Evolutionary conservation across 352 stramenopile genomes (phyloP).

Genomic region (Globisporangium emineosum): DNA sequence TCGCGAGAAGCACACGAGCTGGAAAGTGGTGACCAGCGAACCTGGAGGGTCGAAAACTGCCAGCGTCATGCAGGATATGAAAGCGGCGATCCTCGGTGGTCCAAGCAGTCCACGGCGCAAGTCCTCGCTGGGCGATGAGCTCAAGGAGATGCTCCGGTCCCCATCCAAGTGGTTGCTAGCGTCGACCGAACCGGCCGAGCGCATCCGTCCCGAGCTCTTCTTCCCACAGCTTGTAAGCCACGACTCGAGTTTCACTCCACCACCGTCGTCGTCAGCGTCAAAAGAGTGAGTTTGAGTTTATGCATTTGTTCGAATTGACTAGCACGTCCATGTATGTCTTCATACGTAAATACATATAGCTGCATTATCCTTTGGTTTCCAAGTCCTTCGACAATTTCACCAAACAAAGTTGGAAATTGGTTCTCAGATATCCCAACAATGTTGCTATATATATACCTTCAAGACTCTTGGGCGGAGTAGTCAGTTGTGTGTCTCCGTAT

Average conservation of each 20-base stretch:
- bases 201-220: constrained; percentile 51
- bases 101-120: constrained; percentile 42
- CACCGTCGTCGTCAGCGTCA: not conserved
- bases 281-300: constrained; percentile 4
- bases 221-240: constrained; percentile 47
- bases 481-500: no score
- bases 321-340: not conserved
- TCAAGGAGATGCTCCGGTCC: constrained; percentile 59
- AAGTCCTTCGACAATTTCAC: not conserved
- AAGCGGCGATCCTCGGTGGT: not conserved
- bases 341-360: not conserved
- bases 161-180: constrained; percentile 63
- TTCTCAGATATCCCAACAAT: not conserved
- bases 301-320: no score
- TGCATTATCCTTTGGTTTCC: not conserved
- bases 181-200: constrained; percentile 15
- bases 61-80: not conserved
- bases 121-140: constrained; percentile 54
- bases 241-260: constrained; percentile 21
- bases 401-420: not conserved
- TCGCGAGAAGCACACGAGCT: constrained; percentile 54
- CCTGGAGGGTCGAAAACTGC: not conserved
- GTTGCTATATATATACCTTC: no score
- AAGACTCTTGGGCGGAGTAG: no score
- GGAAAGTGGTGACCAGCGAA: constrained; percentile 41